phyloP scores from a whole-genome alignment of 768 basidiomycete genomes.

The Rhodotorula diobovata region DNA sequence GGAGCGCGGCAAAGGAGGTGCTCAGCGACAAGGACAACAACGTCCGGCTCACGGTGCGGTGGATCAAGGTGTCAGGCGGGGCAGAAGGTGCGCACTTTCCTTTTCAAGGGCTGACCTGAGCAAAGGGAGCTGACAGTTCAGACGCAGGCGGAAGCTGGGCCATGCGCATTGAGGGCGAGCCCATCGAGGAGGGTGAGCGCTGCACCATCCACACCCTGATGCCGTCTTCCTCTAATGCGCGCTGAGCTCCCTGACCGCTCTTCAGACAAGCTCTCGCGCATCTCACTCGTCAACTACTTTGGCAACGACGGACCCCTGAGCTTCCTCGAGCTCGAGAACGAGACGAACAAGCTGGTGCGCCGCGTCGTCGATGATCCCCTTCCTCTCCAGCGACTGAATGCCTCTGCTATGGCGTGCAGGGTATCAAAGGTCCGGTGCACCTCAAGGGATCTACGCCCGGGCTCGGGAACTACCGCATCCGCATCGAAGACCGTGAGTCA shows the following conservation, averaged over 20 bases:
- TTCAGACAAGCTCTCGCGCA: slow-evolving; percentile 55
- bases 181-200: slow-evolving; percentile 61
- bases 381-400: neutral
- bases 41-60: slow-evolving; percentile 74
- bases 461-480: slow-evolving; percentile 74
- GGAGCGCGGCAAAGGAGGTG: slow-evolving; percentile 78
- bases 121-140: neutral
- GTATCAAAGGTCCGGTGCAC: slow-evolving; percentile 64
- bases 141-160: slow-evolving; percentile 68
- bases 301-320: slow-evolving; percentile 78
- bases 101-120: neutral
- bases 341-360: slow-evolving; percentile 67
- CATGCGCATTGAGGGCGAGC: slow-evolving; percentile 72
- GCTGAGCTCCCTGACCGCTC: rapidly evolving
- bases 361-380: neutral
- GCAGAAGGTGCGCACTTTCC: slow-evolving; percentile 55
- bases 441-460: slow-evolving; percentile 71
- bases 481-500: slow-evolving; percentile 66
- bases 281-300: slow-evolving; percentile 78
- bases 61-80: slow-evolving; percentile 73
- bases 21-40: slow-evolving; percentile 77
- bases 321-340: slow-evolving; percentile 70
- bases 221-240: neutral
- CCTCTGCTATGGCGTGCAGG: slow-evolving; percentile 52
- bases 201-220: neutral